phyloP scores from a whole-genome alignment of 2,329 filamentous ascomycete genomes.

The Helotiales sp. region DNA sequence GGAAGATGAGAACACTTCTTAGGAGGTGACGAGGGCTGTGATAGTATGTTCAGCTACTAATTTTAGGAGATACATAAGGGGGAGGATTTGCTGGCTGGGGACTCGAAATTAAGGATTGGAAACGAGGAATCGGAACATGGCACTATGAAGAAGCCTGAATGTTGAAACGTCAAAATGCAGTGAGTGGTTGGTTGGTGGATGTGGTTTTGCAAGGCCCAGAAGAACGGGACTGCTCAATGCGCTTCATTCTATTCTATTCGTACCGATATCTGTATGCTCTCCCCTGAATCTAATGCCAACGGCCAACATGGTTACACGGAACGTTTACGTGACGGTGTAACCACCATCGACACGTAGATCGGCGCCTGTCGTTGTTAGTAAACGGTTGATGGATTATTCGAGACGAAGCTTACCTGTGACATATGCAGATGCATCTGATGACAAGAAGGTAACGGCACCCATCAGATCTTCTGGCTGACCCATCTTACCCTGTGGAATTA shows the following conservation, averaged over 20 bases:
- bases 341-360: constrained; percentile 74
- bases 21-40: too few relatives aligned
- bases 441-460: constrained; percentile 80
- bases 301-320: neutral
- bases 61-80: too few relatives aligned
- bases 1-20: too few relatives aligned
- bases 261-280: neutral
- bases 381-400: neutral
- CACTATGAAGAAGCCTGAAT: too few relatives aligned
- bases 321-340: constrained; percentile 75
- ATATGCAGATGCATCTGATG: constrained; percentile 62
- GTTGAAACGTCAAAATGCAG: too few relatives aligned
- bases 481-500: constrained; percentile 95
- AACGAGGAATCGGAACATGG: too few relatives aligned
- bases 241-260: neutral
- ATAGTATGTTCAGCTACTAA: too few relatives aligned
- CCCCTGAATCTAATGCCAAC: neutral
- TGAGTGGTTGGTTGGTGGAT: too few relatives aligned
- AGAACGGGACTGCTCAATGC: neutral
- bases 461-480: constrained; percentile 89
- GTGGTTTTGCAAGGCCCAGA: neutral
- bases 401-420: constrained; percentile 65
- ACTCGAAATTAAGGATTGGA: too few relatives aligned
- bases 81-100: too few relatives aligned
- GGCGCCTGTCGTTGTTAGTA: constrained; percentile 17